Conservation (phyloP, 202 grass and related monocot species). For the Setaria italica region DNA sequence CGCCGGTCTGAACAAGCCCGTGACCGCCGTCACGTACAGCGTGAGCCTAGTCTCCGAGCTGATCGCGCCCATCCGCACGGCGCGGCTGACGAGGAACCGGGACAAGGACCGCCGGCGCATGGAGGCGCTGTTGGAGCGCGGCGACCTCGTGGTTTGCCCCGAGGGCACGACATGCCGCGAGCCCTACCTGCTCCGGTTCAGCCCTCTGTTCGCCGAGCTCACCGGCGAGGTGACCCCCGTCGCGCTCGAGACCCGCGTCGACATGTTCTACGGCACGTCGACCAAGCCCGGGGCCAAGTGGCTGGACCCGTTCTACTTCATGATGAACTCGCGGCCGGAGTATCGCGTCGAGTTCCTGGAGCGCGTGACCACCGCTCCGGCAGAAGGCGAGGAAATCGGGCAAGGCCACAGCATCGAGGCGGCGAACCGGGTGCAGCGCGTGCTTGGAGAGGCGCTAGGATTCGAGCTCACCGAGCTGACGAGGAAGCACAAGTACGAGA, state of each 20-base stretch:
- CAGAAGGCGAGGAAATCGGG: conserved; percentile 1
- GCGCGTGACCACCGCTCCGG: conserved; percentile 35
- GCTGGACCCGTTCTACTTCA: conserved; percentile 73
- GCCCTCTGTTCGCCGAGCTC: conserved; percentile 74
- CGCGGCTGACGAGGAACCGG: conserved; percentile 53
- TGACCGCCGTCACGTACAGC: conserved; percentile 74
- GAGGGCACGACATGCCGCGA: conserved; percentile 76
- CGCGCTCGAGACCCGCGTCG: conserved; percentile 51
- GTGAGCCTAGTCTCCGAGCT: conserved; percentile 69
- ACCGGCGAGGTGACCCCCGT: conserved; percentile 60
- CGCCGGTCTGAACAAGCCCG: conserved; percentile 41
- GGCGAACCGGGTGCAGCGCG: conserved; percentile 63
- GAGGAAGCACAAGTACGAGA: conserved; percentile 75
- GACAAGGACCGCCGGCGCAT: conserved; percentile 60
- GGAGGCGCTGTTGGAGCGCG: conserved; percentile 51
- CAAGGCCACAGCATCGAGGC: conserved; percentile 41
- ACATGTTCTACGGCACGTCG: conserved; percentile 77
- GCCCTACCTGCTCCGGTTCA: conserved; percentile 69
- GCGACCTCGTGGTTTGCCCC: conserved; percentile 67
- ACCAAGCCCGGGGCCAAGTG: conserved; percentile 58
- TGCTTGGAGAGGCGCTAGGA: conserved; percentile 62
- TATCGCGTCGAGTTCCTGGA: conserved; percentile 67
- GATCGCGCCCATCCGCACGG: conserved; percentile 69
- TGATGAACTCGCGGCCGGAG: conserved; percentile 69
- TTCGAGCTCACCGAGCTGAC: conserved; percentile 59